A percentile compares a stretch with the other conserved stretches of the same genome.
Conservation (phyloP, 169 alveolate genomes). For the Cryptosporidium canis region DNA sequence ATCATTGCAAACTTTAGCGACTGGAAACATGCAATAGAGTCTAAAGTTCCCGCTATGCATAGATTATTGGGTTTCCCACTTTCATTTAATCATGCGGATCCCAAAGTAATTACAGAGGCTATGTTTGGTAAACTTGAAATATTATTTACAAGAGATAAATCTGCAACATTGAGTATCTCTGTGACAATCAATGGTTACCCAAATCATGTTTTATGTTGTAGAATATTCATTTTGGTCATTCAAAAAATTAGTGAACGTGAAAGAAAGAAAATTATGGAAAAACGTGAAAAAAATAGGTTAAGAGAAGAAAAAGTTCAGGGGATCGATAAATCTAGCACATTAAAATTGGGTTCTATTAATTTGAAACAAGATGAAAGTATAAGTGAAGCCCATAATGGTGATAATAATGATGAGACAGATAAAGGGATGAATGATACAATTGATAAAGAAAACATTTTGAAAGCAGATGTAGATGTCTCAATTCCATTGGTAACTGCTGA, state of each 20-base stretch:
- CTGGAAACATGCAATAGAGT: conserved; percentile 82
- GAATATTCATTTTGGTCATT: conserved; percentile 40
- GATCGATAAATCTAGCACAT: background rate
- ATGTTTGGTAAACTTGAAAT: conserved; percentile 41
- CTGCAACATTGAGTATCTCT: conserved; percentile 47
- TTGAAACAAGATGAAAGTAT: background rate
- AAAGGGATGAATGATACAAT: background rate
- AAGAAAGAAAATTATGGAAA: conserved; percentile 33
- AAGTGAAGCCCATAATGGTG: background rate
- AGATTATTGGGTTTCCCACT: conserved; percentile 71
- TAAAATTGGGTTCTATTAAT: background rate
- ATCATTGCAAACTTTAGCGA: conserved; percentile 81
- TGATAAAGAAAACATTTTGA: background rate
- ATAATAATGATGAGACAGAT: background rate
- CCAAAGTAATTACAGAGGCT: conserved; percentile 43
- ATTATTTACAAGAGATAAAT: conserved; percentile 48
- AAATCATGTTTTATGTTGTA: conserved; percentile 11
- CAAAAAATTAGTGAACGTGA: conserved; percentile 70
- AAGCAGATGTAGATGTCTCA: background rate
- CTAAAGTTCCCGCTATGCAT: conserved; percentile 84
- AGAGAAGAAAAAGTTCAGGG: background rate
- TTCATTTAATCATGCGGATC: conserved; percentile 53
- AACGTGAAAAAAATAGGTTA: conserved; percentile 7
- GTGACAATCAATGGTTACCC: conserved; percentile 56
- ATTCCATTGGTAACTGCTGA: conserved; percentile 3